phyloP scores from a whole-genome alignment of 495 filamentous ascomycete species.

The Letharia columbiana region DNA sequence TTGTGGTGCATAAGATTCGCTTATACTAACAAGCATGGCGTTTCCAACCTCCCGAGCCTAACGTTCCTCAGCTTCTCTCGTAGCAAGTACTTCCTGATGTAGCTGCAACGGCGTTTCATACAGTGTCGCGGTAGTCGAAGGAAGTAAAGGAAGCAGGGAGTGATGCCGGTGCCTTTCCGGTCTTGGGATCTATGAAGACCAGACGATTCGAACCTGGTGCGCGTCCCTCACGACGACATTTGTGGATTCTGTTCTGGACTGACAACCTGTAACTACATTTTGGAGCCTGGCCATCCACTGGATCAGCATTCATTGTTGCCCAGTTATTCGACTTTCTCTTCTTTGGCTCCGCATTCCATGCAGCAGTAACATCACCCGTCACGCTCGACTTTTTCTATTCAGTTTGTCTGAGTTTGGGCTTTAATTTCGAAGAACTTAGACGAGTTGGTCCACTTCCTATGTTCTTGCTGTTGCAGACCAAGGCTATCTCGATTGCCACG shows the following conservation, averaged over 20 bases:
- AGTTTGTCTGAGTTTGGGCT: neutral
- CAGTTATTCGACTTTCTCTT: constrained; percentile 21
- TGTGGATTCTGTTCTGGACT: constrained; percentile 31
- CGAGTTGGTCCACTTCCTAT: constrained; percentile 1
- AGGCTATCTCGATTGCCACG: no score
- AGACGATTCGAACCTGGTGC: constrained; percentile 39
- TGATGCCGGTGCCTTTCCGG: constrained; percentile 19
- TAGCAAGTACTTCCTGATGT: constrained; percentile 10
- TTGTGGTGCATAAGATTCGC: neutral
- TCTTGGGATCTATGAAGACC: constrained; percentile 35
- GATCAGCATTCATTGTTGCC: constrained; percentile 14
- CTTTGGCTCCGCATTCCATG: constrained; percentile 15
- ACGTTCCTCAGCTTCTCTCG: neutral
- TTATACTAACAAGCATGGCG: neutral
- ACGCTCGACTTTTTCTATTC: constrained; percentile 6
- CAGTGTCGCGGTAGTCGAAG: neutral
- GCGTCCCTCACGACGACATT: constrained; percentile 36
- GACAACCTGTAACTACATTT: constrained; percentile 17
- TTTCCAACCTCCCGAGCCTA: neutral
- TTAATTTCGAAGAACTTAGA: neutral
- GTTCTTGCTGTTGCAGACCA: constrained; percentile 1
- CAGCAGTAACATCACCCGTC: constrained; percentile 5
- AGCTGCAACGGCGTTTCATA: constrained; percentile 19
- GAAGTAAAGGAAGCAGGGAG: neutral
- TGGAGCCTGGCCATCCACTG: neutral